Percentiles rank a stretch among this genome's conserved stretches.
phyloP scores from a whole-genome alignment of 768 basidiomycete genomes.

The Kwoniella dejecticola region DNA sequence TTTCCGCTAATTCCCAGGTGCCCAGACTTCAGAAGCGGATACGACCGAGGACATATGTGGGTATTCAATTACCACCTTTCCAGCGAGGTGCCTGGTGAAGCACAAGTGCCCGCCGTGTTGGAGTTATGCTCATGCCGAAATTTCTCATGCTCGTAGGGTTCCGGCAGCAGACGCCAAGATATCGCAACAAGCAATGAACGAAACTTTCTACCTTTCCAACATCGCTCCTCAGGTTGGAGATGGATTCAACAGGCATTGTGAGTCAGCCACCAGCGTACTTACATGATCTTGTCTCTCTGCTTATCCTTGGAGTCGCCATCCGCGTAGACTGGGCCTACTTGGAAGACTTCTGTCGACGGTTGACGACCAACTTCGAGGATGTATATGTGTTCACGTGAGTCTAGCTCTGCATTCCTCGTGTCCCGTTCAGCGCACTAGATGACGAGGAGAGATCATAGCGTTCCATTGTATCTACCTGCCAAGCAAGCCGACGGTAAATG shows the following conservation, averaged over 20 bases:
- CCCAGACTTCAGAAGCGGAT: constrained; percentile 78
- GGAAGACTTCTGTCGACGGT: constrained; percentile 89
- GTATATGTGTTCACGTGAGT: constrained; percentile 89
- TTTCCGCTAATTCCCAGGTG: neutral
- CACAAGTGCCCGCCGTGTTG: too few relatives aligned
- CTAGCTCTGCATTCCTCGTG: too few relatives aligned
- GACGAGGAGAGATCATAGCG: constrained; percentile 45
- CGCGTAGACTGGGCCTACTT: constrained; percentile 91
- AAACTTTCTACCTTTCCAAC: constrained; percentile 92
- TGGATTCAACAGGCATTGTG: constrained; percentile 96
- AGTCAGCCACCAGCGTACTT: constrained; percentile 43
- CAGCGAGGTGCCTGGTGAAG: too few relatives aligned
- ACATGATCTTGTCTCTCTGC: too few relatives aligned
- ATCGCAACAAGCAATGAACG: constrained; percentile 91
- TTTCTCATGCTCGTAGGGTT: constrained; percentile 71
- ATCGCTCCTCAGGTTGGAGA: constrained; percentile 98
- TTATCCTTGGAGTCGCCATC: too few relatives aligned
- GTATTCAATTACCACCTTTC: constrained; percentile 40
- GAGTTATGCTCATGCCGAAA: too few relatives aligned
- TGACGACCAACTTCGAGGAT: constrained; percentile 84
- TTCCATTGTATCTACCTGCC: constrained; percentile 92
- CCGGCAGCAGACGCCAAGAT: constrained; percentile 94
- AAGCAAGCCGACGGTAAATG: constrained; percentile 87
- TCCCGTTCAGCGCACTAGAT: neutral
- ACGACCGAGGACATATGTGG: constrained; percentile 95